Conservation (phyloP, 1,139 yeast species). For the Arxiozyma telluris region DNA sequence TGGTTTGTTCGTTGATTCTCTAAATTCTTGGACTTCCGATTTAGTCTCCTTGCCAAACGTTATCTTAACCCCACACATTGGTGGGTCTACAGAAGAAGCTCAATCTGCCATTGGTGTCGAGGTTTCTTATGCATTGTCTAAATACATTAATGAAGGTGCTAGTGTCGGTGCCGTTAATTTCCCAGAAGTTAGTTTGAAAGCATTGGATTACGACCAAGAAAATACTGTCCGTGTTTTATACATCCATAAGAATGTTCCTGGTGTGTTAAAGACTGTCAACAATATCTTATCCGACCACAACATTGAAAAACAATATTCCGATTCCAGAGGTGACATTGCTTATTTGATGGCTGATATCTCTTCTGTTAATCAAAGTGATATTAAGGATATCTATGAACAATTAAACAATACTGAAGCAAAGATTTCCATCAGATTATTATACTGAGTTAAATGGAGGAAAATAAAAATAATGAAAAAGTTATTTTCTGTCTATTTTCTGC, state of each 20-base stretch:
- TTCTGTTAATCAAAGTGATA: slow-evolving; percentile 72
- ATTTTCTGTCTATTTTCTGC: background rate
- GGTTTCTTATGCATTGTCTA: slow-evolving; percentile 76
- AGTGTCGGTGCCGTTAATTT: slow-evolving; percentile 96
- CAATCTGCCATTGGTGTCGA: slow-evolving; percentile 97
- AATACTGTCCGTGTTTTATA: slow-evolving; percentile 87
- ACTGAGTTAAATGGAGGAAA: slow-evolving; percentile 43
- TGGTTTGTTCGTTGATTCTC: slow-evolving; percentile 56
- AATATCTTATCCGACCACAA: slow-evolving; percentile 91
- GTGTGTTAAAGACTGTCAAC: slow-evolving; percentile 95
- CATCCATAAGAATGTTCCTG: slow-evolving; percentile 97
- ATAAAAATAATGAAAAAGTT: background rate
- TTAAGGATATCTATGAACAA: slow-evolving; percentile 75
- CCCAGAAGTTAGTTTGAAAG: slow-evolving; percentile 95
- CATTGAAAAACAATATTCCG: slow-evolving; percentile 95
- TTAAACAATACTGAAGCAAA: slow-evolving; percentile 86
- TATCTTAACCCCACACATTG: slow-evolving; percentile 93
- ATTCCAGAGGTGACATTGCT: slow-evolving; percentile 92
- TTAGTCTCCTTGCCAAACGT: slow-evolving; percentile 77
- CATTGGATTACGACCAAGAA: slow-evolving; percentile 80
- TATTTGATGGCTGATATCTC: slow-evolving; percentile 97
- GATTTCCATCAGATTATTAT: slow-evolving; percentile 83
- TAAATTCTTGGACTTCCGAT: slow-evolving; percentile 81
- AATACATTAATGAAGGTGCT: slow-evolving; percentile 92
- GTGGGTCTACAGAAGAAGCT: slow-evolving; percentile 99